Conservation (phyloP, 768 basidiomycete genomes). For the Kwoniella sp. region DNA sequence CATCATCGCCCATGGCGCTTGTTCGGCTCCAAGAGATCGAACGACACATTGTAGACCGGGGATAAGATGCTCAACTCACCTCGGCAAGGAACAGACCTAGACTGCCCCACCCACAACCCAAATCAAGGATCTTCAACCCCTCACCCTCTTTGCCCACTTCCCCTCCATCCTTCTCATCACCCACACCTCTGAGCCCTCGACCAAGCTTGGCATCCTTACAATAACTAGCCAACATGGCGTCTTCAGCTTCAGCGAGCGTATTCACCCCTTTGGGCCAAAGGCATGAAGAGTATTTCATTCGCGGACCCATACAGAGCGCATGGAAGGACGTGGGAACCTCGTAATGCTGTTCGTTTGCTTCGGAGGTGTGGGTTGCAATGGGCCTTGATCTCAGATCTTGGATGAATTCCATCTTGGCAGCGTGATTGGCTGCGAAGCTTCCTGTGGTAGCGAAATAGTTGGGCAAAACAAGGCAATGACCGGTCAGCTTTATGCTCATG, state of each 20-base stretch:
- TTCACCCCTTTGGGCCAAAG: conserved; percentile 65
- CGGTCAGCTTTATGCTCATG: neutral
- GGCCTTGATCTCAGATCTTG: conserved; percentile 61
- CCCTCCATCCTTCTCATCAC: conserved; percentile 20
- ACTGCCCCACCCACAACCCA: conserved; percentile 78
- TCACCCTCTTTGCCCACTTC: conserved; percentile 56
- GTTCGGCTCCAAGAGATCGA: too few relatives aligned
- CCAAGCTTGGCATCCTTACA: conserved; percentile 66
- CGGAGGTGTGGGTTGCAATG: conserved; percentile 67
- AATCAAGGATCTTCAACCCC: conserved; percentile 67
- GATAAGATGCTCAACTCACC: conserved; percentile 55
- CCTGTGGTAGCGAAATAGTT: conserved; percentile 24
- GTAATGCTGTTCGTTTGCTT: conserved; percentile 76
- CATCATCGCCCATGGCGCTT: too few relatives aligned
- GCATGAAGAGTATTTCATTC: conserved; percentile 70
- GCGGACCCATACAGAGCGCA: conserved; percentile 66
- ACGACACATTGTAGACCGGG: too few relatives aligned
- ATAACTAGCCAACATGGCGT: conserved; percentile 68
- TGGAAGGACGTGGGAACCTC: conserved; percentile 66
- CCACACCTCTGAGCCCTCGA: conserved; percentile 40
- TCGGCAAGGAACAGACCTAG: conserved; percentile 67
- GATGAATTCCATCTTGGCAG: conserved; percentile 70
- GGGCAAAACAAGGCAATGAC: neutral
- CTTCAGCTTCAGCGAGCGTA: conserved; percentile 67
- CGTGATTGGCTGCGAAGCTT: conserved; percentile 63